phyloP scores from a whole-genome alignment of 148 eudicot genomes.

The Euryodendron excelsum region DNA sequence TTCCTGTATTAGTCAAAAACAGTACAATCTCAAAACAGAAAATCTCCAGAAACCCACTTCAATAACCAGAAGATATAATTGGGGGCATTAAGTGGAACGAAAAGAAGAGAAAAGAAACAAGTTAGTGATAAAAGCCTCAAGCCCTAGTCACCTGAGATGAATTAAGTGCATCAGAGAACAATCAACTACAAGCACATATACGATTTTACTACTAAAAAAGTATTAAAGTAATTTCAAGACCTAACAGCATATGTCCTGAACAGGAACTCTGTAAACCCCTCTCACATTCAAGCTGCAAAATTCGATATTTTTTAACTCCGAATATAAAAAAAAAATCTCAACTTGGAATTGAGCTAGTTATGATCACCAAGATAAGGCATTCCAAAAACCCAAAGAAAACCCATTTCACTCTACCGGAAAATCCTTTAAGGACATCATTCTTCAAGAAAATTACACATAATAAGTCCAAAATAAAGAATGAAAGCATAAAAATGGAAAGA shows the following conservation, averaged over 20 bases:
- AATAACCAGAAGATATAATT: background rate
- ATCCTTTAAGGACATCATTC: background rate
- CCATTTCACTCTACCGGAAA: background rate
- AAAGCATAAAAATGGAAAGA: background rate
- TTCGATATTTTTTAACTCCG: background rate
- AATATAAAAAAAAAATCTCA: background rate
- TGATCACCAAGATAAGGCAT: background rate
- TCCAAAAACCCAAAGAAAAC: background rate
- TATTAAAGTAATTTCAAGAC: background rate
- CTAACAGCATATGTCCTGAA: background rate
- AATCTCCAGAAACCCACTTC: background rate
- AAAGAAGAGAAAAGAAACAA: background rate
- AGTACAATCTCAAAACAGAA: background rate
- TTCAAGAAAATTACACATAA: background rate
- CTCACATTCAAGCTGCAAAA: background rate
- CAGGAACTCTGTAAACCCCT: background rate
- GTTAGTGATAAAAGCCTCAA: background rate
- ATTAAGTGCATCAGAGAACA: background rate
- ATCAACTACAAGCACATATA: background rate
- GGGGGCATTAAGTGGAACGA: background rate
- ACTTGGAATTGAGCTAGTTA: background rate
- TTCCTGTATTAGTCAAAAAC: background rate
- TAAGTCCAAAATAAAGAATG: slow-evolving; percentile 4
- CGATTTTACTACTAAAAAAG: background rate
- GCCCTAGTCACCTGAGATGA: background rate